Evolutionary conservation across 2,329 filamentous ascomycete genomes (phyloP).

Genomic region (Fusarium sp.): DNA sequence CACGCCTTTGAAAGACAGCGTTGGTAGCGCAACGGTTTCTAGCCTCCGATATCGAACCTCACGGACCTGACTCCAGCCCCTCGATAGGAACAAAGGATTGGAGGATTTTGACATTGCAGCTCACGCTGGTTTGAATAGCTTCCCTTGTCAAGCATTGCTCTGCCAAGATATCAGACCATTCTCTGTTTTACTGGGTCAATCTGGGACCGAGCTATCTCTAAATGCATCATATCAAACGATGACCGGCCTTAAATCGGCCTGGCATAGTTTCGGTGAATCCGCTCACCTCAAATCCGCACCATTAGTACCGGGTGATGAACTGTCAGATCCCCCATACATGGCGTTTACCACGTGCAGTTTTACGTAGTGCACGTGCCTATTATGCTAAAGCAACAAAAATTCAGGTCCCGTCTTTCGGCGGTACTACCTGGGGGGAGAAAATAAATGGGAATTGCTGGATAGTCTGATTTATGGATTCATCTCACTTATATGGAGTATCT

Average conservation of each 20-base stretch:
- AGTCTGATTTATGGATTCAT: neutral
- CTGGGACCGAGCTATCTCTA: neutral
- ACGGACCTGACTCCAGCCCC: constrained; percentile 15
- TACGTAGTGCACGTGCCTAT: constrained; percentile 23
- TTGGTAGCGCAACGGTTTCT: constrained; percentile 28
- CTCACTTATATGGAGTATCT: neutral
- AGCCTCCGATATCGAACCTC: constrained; percentile 45
- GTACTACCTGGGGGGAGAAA: constrained; percentile 27
- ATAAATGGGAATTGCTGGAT: neutral
- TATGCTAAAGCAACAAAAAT: constrained; percentile 39
- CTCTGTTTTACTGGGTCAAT: neutral
- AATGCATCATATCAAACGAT: constrained; percentile 22
- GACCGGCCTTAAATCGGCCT: constrained; percentile 28
- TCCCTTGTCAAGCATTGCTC: neutral
- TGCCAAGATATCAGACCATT: constrained; percentile 15
- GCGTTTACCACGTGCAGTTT: constrained; percentile 39
- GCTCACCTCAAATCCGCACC: constrained; percentile 30
- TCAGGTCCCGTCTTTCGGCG: constrained; percentile 46
- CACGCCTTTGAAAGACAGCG: constrained; percentile 21
- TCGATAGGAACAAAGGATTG: constrained; percentile 11
- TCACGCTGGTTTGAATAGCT: neutral
- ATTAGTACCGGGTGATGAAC: constrained; percentile 13
- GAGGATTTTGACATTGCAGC: constrained; percentile 6
- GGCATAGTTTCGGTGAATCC: constrained; percentile 29
- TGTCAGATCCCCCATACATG: constrained; percentile 1